A percentile compares a stretch with the other conserved stretches of the same genome.
phyloP scores from a whole-genome alignment of 2,329 filamentous ascomycete genomes.

The Colletotrichum aenigma region DNA sequence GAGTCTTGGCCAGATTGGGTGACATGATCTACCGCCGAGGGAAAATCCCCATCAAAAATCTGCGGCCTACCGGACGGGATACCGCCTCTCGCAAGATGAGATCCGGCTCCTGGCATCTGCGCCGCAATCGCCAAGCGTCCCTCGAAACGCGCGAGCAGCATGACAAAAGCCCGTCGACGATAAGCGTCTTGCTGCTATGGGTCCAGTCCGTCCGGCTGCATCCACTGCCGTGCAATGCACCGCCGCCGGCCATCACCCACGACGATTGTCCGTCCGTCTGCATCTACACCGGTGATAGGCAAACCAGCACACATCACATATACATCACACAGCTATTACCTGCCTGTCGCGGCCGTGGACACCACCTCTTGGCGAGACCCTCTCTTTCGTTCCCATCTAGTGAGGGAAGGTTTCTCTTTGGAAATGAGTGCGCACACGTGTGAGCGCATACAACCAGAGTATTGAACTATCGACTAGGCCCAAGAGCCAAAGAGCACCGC shows the following conservation, averaged over 20 bases:
- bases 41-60: neutral
- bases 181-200: neutral
- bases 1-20: conserved; percentile 17
- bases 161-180: neutral
- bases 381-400: neutral
- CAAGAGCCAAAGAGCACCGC: neutral
- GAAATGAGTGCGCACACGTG: neutral
- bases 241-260: neutral
- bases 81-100: neutral
- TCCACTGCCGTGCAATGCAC: conserved; percentile 1
- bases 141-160: conserved; percentile 1
- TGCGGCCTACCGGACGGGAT: neutral
- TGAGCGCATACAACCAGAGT: neutral
- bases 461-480: neutral
- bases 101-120: neutral
- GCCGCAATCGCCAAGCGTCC: conserved; percentile 14
- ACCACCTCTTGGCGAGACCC: conserved; percentile 12
- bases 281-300: neutral
- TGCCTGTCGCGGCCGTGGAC: neutral
- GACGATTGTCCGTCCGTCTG: neutral
- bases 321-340: neutral
- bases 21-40: conserved; percentile 14
- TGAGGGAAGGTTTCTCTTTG: neutral
- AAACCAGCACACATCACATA: neutral
- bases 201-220: neutral